Base-by-base conservation (phyloP, 2,329 filamentous ascomycete genomes). In the Verticillium zaregamsianum region DNA sequence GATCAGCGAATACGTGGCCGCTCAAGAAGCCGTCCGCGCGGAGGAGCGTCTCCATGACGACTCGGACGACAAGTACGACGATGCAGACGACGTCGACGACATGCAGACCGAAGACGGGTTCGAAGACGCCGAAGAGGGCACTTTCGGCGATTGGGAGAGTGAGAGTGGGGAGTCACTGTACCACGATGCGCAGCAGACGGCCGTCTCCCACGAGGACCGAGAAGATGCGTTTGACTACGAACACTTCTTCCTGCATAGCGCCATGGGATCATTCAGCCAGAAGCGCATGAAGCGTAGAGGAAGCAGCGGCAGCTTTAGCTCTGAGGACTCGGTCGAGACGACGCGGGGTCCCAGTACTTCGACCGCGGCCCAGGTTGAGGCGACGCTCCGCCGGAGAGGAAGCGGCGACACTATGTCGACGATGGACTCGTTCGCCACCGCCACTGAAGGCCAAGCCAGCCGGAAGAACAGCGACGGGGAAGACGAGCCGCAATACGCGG, bases 141-240 rank as follows among this genome's bases (percentile, higher is more conserved):
- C 74, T 25, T 71, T 72, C 8, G 70, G 76, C 9, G 74, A 74
- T 52, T 70, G 70, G 23, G 77, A 74, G 55, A 90, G 88, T 68
- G 88, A 91, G 68, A 87, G 87, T 65, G 80, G 85, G 68, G 82
- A 87, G 59, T 85, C 85, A 14, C 78, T 88, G 7, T 88, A 90
- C 68, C 85, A 89, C 68, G 87, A 88, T 67, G 79, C 82, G 0
- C 73, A 82, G 57, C 80, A 85, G 60, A 82, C 85, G 59, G 82
- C 84, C 9, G 77, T 90, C 6, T 92, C 92, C 0, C 94, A 98
- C 70, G 94, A 98, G 76, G 93, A 97, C 73, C 90, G 94, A 23
- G 89, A 93, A 67, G 94, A 98, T 74, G 93, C 93, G 1, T 98
- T 98, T 70, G 94, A 98, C 73, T 98, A 98, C 65, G 91, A 97